Conservation (phyloP, 2,329 filamentous ascomycete species). For the Aspergillus fructus region DNA sequence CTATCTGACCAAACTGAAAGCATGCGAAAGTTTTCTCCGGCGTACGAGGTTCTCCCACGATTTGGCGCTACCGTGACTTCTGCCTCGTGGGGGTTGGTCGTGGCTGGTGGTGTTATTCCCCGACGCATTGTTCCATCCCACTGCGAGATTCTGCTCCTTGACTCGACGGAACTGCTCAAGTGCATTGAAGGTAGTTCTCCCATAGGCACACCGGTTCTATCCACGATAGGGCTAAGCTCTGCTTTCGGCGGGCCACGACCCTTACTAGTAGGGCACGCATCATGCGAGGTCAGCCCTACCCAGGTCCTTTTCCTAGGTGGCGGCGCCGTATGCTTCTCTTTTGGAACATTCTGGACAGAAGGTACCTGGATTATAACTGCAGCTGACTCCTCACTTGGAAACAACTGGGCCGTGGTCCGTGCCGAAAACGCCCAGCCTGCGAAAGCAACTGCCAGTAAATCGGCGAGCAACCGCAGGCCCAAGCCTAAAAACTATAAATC, state of each 20-base stretch:
- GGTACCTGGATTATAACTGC: constrained; percentile 53
- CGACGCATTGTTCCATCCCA: constrained; percentile 38
- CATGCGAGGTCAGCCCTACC: constrained; percentile 47
- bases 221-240: constrained; percentile 25
- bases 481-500: constrained; percentile 16
- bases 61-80: constrained; percentile 55
- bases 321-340: constrained; percentile 85
- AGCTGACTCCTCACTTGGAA: constrained; percentile 21
- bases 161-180: constrained; percentile 20
- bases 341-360: constrained; percentile 81
- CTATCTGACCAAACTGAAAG: constrained; percentile 26
- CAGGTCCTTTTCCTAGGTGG: constrained; percentile 69
- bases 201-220: constrained; percentile 24
- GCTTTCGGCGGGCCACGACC: constrained; percentile 52
- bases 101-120: constrained; percentile 54
- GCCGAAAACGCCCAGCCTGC: constrained; percentile 13
- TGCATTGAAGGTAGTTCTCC: constrained; percentile 20
- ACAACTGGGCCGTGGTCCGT: constrained; percentile 34
- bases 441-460: constrained; percentile 7
- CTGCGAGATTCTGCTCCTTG: constrained; percentile 55
- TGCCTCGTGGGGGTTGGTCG: constrained; percentile 46
- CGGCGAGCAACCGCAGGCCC: not conserved
- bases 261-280: constrained; percentile 69
- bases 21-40: constrained; percentile 24
- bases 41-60: constrained; percentile 36